Percentiles rank a stretch among this genome's conserved stretches.
Evolutionary conservation across 2,329 filamentous ascomycete species (phyloP).

Genomic region (Pyrenophora seminiperda): DNA sequence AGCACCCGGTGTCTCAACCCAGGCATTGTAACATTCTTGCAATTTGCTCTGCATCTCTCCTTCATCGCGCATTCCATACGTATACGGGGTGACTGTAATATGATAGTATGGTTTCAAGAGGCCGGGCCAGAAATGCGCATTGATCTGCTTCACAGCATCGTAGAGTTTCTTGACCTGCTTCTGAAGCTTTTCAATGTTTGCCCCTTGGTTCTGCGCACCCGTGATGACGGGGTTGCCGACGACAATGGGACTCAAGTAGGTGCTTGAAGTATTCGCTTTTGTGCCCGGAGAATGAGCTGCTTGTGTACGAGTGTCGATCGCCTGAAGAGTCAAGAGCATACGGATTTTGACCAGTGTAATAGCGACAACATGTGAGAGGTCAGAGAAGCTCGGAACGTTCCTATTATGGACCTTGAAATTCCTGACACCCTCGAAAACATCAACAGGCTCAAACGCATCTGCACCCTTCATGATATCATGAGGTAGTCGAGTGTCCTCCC

Average conservation of each 20-base stretch:
- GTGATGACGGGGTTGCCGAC: background rate
- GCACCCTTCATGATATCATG: background rate
- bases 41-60: conserved; percentile 31
- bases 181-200: conserved; percentile 23
- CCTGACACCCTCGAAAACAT: background rate
- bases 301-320: no score
- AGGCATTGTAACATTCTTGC: conserved; percentile 32
- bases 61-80: conserved; percentile 18
- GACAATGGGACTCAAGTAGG: conserved; percentile 18
- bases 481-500: no score
- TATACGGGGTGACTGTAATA: background rate
- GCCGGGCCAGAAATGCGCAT: conserved; percentile 16
- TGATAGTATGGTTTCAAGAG: conserved; percentile 8
- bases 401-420: conserved; percentile 48
- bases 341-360: conserved; percentile 48
- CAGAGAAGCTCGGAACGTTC: conserved; percentile 44
- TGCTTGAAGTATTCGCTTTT: no score
- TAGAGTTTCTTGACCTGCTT: conserved; percentile 26
- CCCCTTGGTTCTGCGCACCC: no score
- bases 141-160: conserved; percentile 2
- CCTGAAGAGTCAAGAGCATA: conserved; percentile 41
- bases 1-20: conserved; percentile 35
- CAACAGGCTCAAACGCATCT: background rate
- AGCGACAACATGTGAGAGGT: conserved; percentile 24
- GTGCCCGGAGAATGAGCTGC: no score